These are phyloP conservation scores for Coniochaeta sp. DNA, from an alignment of 2,329 filamentous ascomycete species.

Conservation along the genomic window DNA sequence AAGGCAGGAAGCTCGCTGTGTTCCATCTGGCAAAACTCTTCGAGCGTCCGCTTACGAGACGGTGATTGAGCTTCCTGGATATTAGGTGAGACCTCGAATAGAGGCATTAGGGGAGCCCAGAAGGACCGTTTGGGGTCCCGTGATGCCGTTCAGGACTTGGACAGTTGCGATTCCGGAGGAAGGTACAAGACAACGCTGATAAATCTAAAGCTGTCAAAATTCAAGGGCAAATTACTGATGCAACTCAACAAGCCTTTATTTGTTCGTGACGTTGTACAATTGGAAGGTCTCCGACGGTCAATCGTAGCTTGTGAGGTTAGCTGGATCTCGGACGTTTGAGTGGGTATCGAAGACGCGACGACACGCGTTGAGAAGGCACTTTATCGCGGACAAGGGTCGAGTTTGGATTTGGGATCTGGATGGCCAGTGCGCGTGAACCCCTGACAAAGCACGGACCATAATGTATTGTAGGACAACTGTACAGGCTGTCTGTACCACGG, in stretches of 20 bases:
- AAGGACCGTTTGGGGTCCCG: neutral
- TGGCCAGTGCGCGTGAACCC: neutral
- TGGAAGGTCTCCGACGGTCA: neutral
- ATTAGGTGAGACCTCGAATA: slow-evolving; percentile 39
- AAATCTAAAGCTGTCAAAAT: too few species aligned
- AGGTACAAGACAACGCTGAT: too few species aligned
- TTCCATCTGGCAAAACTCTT: slow-evolving; percentile 30
- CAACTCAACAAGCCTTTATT: neutral
- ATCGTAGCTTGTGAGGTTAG: neutral
- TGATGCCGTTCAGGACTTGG: neutral
- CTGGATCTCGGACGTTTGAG: neutral
- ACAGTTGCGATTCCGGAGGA: neutral
- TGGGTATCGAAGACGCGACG: neutral
- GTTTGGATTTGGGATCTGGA: neutral
- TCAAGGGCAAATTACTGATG: neutral
- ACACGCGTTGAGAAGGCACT: neutral
- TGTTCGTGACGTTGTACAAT: neutral
- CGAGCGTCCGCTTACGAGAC: slow-evolving; percentile 37
- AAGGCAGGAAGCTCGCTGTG: slow-evolving; percentile 3
- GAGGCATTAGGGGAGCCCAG: slow-evolving; percentile 31
- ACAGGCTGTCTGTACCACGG: too few species aligned
- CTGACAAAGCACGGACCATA: neutral
- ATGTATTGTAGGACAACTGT: too few species aligned
- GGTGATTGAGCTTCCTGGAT: slow-evolving; percentile 34
- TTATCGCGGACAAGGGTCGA: neutral